Evolutionary conservation across 2,329 filamentous ascomycete species (phyloP), one percentile per base, ranked within the genome.

Genomic region (Alternaria gansuensis): DNA sequence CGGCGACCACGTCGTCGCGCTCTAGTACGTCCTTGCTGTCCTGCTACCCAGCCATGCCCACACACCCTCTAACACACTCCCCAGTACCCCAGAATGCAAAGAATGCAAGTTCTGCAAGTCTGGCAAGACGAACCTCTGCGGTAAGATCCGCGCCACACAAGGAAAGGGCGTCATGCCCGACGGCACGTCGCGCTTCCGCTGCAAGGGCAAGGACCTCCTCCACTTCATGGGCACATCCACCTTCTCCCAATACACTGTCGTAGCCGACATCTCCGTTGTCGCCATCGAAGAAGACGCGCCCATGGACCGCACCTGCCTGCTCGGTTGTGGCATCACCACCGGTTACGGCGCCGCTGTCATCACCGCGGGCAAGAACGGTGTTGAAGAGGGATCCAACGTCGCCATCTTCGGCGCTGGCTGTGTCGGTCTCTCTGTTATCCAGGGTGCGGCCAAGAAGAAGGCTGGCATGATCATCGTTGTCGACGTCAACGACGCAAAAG

Each of bases 31-130:
- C 14, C 24, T 14, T 2, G 9, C 36, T 13, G 7, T 17, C 5
- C 14, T 7, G 14, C 24, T n/a, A n/a, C 10, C 39, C n/a, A 28
- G 24, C 13, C 17, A 29, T 1, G 24, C 14, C n/a, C 5, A 8
- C 31, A 37, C 28, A 34, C 8, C n/a, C n/a, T 10, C 71, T 75
- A 56, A 75, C 66, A 62, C 36, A 26, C 34, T 24, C 24, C 29
- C 34, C 74, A 96, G 93, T 85, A 98, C 93, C 45, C 95, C 95
- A 67, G 94, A 98, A 83, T 98, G 95, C 84, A 85, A 87, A 70
- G 94, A 98, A 81, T 99, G 95, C 88, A 98, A 98, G 84, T 98
- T 98, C 87, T 99, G 95, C 90, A 95, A 92, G 81, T 98, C 94
- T 40, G 95, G 94, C 82, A 99, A 99, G 89, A 98, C 94, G 74